Base-by-base conservation (phyloP, 176 grass and related monocot species). In the Triticum dicoccoides region DNA sequence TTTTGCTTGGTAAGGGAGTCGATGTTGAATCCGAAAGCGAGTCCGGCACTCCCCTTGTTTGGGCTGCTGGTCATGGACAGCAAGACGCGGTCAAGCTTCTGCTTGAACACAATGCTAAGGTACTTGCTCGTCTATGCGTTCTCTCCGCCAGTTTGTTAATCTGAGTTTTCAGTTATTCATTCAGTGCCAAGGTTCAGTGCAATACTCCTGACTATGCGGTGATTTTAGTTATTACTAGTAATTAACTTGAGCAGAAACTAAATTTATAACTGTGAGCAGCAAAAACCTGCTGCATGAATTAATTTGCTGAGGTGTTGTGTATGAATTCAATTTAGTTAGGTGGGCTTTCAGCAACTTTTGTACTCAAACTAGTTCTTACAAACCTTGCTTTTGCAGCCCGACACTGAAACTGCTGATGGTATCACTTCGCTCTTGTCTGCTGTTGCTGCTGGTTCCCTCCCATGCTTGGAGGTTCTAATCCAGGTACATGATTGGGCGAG, bases 21-120 rank as follows among this genome's bases (percentile, higher is more conserved):
- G 82, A 94, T 73, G 76, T 98, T 4, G 97, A 98, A 80, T 98
- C 97, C 64, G 92, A 98, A 89, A 98, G 97, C 1, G 93, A 98
- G 39, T 87, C 90, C 0, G 97, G 97, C 6, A 94, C 94, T 33
- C 97, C 97, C 15, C 80, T 96, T 1, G 34, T 98, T 73, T 98
- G 97, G 94, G 92, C 97, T 65, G 97, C 92, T 83, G 93, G 97
- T 61, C 97, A 96, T 85, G 92, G 51, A 18, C 92, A 96, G 29
- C 77, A 64, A 25, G 90, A 92, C 61, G 80, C 94, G 3, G 90
- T 96, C 39, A 92, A 94, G 69, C 84, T 96, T 92, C 83, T 98
- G 77, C 88, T 96, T 52, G 45, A 96, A 54, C 81, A 94, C 44
- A 80, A 92, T 79, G 88, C 94, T 42, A 96, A 98, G 86, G 94